Evolutionary conservation across 768 basidiomycete species (phyloP).

Genomic region (Agrocybe praecox): DNA sequence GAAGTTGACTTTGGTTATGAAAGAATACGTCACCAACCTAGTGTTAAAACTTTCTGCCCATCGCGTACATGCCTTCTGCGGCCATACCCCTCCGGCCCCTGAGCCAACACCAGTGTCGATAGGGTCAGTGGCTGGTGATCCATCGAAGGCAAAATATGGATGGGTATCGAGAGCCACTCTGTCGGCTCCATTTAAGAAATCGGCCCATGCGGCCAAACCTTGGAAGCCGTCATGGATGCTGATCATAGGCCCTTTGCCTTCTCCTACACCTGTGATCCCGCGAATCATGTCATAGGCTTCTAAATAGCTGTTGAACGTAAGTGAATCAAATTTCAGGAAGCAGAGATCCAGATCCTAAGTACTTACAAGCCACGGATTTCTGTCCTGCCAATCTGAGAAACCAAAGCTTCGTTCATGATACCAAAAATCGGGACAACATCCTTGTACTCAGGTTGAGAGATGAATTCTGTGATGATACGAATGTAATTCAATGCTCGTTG

Average conservation of each 20-base stretch:
- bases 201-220: conserved; percentile 35
- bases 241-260: conserved; percentile 65
- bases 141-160: conserved; percentile 52
- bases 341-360: conserved; percentile 10
- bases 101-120: conserved; percentile 40
- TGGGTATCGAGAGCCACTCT: conserved; percentile 43
- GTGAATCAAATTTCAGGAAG: conserved; percentile 21
- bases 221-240: conserved; percentile 49
- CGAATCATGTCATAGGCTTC: conserved; percentile 66
- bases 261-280: conserved; percentile 71
- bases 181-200: conserved; percentile 40
- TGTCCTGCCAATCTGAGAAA: conserved; percentile 56
- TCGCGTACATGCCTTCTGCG: conserved; percentile 51
- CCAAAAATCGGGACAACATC: conserved; percentile 67
- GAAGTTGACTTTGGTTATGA: not conserved
- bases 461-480: conserved; percentile 79
- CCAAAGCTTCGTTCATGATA: conserved; percentile 63
- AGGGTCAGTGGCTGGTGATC: conserved; percentile 33
- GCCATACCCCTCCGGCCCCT: conserved; percentile 47
- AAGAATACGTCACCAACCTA: conserved; percentile 38
- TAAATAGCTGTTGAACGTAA: conserved; percentile 48
- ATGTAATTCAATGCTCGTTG: conserved; percentile 80
- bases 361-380: conserved; percentile 66
- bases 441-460: conserved; percentile 76
- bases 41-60: conserved; percentile 65